phyloP scores from a whole-genome alignment of 345 rosid species.

The Luvunga scandens region DNA sequence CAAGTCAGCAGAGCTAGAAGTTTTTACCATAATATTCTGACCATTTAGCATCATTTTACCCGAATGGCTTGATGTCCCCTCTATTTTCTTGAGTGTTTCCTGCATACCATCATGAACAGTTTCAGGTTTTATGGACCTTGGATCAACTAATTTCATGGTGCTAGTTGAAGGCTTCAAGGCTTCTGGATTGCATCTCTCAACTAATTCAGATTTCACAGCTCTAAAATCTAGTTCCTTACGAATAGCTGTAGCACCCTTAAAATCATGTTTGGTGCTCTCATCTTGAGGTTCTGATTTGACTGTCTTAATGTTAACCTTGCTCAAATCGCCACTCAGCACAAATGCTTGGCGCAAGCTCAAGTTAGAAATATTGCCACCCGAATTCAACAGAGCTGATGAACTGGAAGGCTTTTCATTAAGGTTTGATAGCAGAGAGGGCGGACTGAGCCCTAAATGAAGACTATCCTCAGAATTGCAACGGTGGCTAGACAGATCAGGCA shows the following conservation, averaged over 20 bases:
- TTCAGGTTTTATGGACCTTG: constrained; percentile 50
- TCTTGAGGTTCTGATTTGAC: constrained; percentile 67
- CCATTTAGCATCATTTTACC: constrained; percentile 15
- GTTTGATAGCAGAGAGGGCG: constrained; percentile 25
- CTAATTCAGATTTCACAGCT: constrained; percentile 45
- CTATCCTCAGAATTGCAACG: constrained; percentile 31
- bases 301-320: constrained; percentile 21
- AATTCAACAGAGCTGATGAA: constrained; percentile 25
- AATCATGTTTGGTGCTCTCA: constrained; percentile 32
- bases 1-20: constrained; percentile 27
- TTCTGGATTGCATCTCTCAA: constrained; percentile 30
- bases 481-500: constrained; percentile 20
- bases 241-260: constrained; percentile 16
- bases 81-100: constrained; percentile 25
- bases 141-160: constrained; percentile 25
- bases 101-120: constrained; percentile 30
- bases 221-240: constrained; percentile 8
- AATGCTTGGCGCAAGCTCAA: constrained; percentile 16
- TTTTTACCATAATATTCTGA: constrained; percentile 10
- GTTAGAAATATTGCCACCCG: constrained; percentile 13
- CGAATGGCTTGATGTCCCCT: constrained; percentile 28
- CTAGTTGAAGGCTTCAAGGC: constrained; percentile 19
- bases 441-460: constrained; percentile 55
- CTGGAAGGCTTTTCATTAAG: constrained; percentile 25
- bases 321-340: constrained; percentile 23